Percentiles rank a stretch among this genome's conserved stretches.
These are phyloP conservation scores for Dacryopinax spathularia DNA, from an alignment of 768 basidiomycete genomes.

Conservation along the genomic window DNA sequence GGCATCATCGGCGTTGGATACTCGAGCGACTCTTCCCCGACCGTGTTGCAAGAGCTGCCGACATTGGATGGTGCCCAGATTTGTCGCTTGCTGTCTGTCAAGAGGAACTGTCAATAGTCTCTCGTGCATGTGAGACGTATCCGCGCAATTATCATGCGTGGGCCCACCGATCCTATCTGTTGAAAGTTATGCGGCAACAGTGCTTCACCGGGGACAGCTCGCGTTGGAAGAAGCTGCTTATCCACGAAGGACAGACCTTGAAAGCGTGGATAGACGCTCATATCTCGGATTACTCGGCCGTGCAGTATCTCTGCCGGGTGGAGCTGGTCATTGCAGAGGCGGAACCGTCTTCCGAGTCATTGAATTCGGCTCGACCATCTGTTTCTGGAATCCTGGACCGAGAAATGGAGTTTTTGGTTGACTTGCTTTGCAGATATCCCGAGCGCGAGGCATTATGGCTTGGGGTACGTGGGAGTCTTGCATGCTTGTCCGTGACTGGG, in stretches of 20 bases:
- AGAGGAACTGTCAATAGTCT: conserved; percentile 36
- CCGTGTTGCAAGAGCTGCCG: conserved; percentile 7
- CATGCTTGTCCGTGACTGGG: background rate
- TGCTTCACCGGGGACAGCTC: conserved; percentile 14
- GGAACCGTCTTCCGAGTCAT: background rate
- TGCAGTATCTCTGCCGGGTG: conserved; percentile 38
- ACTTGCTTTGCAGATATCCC: background rate
- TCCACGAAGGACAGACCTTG: conserved; percentile 27
- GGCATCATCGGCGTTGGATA: conserved; percentile 60
- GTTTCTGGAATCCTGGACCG: background rate
- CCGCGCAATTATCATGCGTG: conserved; percentile 66
- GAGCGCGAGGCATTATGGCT: background rate
- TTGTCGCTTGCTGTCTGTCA: background rate
- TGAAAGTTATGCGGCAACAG: conserved; percentile 16
- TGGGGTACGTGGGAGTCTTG: background rate
- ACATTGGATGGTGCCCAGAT: conserved; percentile 10
- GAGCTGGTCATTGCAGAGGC: conserved; percentile 10
- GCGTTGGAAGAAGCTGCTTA: conserved; percentile 20
- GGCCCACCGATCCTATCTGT: conserved; percentile 43
- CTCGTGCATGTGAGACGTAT: conserved; percentile 43
- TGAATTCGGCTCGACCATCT: background rate
- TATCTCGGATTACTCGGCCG: conserved; percentile 52
- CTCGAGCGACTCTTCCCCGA: conserved; percentile 26
- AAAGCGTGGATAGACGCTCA: conserved; percentile 47
- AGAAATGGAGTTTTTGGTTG: background rate